Conservation (phyloP, 345 rosid genomes). For the Moringa oleifera region DNA sequence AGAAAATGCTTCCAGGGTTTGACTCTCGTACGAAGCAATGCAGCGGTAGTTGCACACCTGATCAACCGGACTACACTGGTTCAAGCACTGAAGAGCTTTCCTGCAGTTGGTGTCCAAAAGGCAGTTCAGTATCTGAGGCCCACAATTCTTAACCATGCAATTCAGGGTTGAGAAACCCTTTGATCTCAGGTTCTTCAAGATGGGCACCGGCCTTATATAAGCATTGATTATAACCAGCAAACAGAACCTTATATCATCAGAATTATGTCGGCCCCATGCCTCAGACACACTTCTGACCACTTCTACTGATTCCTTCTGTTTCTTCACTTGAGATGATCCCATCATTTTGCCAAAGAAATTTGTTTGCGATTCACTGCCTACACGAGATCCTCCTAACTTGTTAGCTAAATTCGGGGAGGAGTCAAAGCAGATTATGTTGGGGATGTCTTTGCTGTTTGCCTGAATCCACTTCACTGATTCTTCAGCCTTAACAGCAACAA, state of each 20-base stretch:
- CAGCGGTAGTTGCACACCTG: slow-evolving; percentile 91
- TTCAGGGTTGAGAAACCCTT: slow-evolving; percentile 82
- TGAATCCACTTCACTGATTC: slow-evolving; percentile 64
- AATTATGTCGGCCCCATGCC: slow-evolving; percentile 79
- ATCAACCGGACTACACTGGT: slow-evolving; percentile 83
- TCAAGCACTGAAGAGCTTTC: slow-evolving; percentile 90
- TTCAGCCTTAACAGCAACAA: slow-evolving; percentile 46
- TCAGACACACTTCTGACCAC: slow-evolving; percentile 61
- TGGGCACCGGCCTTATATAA: slow-evolving; percentile 69
- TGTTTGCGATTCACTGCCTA: slow-evolving; percentile 26
- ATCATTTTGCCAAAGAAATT: slow-evolving; percentile 26
- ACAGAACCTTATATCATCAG: slow-evolving; percentile 88
- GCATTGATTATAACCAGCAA: slow-evolving; percentile 78
- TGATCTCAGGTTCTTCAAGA: slow-evolving; percentile 74
- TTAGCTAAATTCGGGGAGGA: slow-evolving; percentile 42
- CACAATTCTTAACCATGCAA: slow-evolving; percentile 86
- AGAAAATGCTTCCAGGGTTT: slow-evolving; percentile 78
- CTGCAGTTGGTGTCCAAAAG: slow-evolving; percentile 81
- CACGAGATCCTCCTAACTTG: slow-evolving; percentile 58
- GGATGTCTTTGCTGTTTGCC: slow-evolving; percentile 31
- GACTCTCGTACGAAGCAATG: slow-evolving; percentile 93
- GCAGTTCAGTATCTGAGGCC: slow-evolving; percentile 77
- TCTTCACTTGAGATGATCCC: slow-evolving; percentile 20
- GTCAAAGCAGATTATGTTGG: slow-evolving; percentile 58
- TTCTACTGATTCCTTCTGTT: slow-evolving; percentile 39